Conservation (phyloP, 2,329 filamentous ascomycete species). For the Zymoseptoria ardabiliae region DNA sequence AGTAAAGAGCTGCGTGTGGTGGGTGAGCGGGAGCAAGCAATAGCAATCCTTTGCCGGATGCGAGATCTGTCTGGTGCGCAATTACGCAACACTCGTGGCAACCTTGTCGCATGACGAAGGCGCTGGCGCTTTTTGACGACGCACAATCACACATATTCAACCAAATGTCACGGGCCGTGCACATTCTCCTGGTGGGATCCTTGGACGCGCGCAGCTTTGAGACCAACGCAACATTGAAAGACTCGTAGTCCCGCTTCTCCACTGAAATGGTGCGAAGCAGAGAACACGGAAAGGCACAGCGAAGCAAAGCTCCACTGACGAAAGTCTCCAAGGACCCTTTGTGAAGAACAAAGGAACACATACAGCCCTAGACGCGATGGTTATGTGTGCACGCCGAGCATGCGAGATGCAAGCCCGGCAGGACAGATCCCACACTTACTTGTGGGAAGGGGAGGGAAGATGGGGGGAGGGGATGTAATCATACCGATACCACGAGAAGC, state of each 20-base stretch:
- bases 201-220: slow-evolving; percentile 65
- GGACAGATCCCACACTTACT: slow-evolving; percentile 56
- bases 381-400: slow-evolving; percentile 82
- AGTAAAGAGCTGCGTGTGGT: slow-evolving; percentile 15
- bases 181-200: slow-evolving; percentile 57
- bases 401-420: slow-evolving; percentile 74
- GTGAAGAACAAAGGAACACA: slow-evolving; percentile 73
- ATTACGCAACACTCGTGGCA: slow-evolving; percentile 24
- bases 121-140: slow-evolving; percentile 19
- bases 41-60: slow-evolving; percentile 49
- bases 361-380: slow-evolving; percentile 74
- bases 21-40: slow-evolving; percentile 36
- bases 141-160: slow-evolving; percentile 25
- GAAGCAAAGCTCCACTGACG: slow-evolving; percentile 30
- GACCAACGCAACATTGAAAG: slow-evolving; percentile 51
- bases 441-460: slow-evolving; percentile 29
- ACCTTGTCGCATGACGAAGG: slow-evolving; percentile 18
- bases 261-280: slow-evolving; percentile 71
- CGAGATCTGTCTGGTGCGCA: slow-evolving; percentile 31
- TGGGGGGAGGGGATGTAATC: slow-evolving; percentile 50
- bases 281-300: slow-evolving; percentile 61
- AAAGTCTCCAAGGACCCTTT: slow-evolving; percentile 79
- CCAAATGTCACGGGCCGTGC: slow-evolving; percentile 43
- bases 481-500: slow-evolving; percentile 99
- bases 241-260: slow-evolving; percentile 68